These are phyloP conservation scores for Knoxia roxburghii DNA, from an alignment of 257 asterid genomes.

Conservation along the genomic window DNA sequence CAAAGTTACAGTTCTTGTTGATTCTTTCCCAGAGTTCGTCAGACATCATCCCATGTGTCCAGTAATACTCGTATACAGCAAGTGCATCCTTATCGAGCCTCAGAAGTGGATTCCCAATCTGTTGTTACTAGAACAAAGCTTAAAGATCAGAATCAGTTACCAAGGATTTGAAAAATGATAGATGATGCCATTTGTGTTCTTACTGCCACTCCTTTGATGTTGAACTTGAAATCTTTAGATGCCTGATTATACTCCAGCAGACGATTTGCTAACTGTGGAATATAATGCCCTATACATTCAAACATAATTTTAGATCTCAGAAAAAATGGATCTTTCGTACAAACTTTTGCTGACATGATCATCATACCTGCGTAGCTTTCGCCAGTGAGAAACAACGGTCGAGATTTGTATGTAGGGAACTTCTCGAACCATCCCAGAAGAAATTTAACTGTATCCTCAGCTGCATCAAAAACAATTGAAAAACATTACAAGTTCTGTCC, in stretches of 20 bases:
- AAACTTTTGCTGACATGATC: too few relatives aligned
- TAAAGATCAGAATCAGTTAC: background rate
- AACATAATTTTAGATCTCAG: background rate
- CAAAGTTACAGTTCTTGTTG: slow-evolving; percentile 49
- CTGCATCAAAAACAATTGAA: slow-evolving; percentile 13
- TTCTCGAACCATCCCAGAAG: slow-evolving; percentile 33
- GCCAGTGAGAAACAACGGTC: slow-evolving; percentile 32
- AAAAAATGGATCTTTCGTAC: background rate
- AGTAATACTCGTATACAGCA: slow-evolving; percentile 50
- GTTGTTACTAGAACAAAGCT: slow-evolving; percentile 8
- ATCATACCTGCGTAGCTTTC: slow-evolving; percentile 49
- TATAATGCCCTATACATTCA: slow-evolving; percentile 28
- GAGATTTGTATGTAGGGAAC: slow-evolving; percentile 23
- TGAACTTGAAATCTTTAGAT: slow-evolving; percentile 23
- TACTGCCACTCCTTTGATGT: slow-evolving; percentile 36
- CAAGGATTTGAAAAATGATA: background rate
- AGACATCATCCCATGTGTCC: slow-evolving; percentile 88
- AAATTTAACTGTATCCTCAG: slow-evolving; percentile 28
- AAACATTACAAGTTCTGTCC: background rate
- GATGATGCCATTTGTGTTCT: background rate
- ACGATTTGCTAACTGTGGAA: slow-evolving; percentile 31
- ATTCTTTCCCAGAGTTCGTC: slow-evolving; percentile 41
- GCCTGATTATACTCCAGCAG: slow-evolving; percentile 27
- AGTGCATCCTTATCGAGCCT: slow-evolving; percentile 56
- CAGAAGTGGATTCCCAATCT: slow-evolving; percentile 86